Conservation (phyloP, 2,329 filamentous ascomycete species). For the Fusarium graminum region DNA sequence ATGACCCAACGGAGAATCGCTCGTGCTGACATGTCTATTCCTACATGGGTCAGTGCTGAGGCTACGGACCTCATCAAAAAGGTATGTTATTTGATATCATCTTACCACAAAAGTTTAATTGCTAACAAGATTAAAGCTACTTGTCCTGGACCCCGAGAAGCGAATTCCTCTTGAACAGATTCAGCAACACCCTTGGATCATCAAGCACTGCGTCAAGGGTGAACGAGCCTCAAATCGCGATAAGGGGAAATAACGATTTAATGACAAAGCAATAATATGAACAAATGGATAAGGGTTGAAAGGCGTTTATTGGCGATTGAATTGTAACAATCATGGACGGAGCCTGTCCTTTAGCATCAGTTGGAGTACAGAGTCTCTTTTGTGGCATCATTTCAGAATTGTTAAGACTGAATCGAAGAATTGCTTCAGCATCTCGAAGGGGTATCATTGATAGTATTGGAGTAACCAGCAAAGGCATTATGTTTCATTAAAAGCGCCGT, state of each 20-base stretch:
- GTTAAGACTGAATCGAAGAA: conserved; percentile 29
- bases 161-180: conserved; percentile 90
- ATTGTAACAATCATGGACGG: conserved; percentile 32
- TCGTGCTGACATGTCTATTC: conserved; percentile 91
- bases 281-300: conserved; percentile 32
- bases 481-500: conserved; percentile 29
- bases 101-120: neutral
- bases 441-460: conserved; percentile 49
- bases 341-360: conserved; percentile 49
- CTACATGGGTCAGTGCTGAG: conserved; percentile 89
- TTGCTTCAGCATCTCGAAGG: conserved; percentile 31
- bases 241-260: conserved; percentile 51
- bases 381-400: conserved; percentile 36
- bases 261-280: conserved; percentile 33
- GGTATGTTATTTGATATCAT: conserved; percentile 63
- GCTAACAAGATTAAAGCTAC: conserved; percentile 68
- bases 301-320: conserved; percentile 43
- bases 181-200: conserved; percentile 92
- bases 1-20: conserved; percentile 95
- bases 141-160: conserved; percentile 95
- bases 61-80: conserved; percentile 92
- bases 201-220: conserved; percentile 89
- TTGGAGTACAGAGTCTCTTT: conserved; percentile 49
- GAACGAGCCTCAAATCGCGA: conserved; percentile 66
- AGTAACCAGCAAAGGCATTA: conserved; percentile 34